Evolutionary conservation across 768 basidiomycete genomes (phyloP), one percentile per base, ranked within the genome.

Genomic region (Hygrophorus pudorinus): DNA sequence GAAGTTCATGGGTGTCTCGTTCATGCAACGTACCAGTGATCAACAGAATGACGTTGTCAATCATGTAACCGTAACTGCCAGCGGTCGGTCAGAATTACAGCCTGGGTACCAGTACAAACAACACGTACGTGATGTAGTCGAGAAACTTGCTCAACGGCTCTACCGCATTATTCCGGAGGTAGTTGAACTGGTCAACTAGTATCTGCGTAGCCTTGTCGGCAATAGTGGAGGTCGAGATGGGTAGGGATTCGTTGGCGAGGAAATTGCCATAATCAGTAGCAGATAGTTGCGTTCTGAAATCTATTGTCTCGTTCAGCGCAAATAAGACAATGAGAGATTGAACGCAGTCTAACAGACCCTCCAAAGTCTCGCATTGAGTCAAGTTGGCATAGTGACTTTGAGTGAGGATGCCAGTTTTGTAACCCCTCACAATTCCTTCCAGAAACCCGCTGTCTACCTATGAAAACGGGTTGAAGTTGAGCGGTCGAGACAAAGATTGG

Each of bases 251-350:
- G 56, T 97, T 97, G 21, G 94, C 82, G 37, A 99, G 82, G 65
- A 99, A 99, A 66, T 89, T 94, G 57, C 93, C 92, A 61, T 99
- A 99, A 66, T 99, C 96, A 4, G 94, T 98, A 10, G 93, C 79
- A 12, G 90, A 86, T 27, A 99, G 73, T 59, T 99, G 96, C 37
- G 96, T 92, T 50, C 89, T 76, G 64, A 99, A 81, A 65, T 99
- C 96, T 98, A 55, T 24, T 2, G 3, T n/a, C 32, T 31, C 10
- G 13, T 29, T 38, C 28, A 30, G 27, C 16, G 14, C 12, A 8
- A 46, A 20, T 18, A 35, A 17, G 34, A 21, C 20, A 17, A 36
- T 28, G 35, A 53, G 31, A 57, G 38, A 21, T 28, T 38, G 3
- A 27, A 24, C 14, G 17, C 33, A 24, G 28, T 30, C 14, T 34